phyloP scores from a whole-genome alignment of 148 eudicot genomes.

The Nepenthes mirabilis region DNA sequence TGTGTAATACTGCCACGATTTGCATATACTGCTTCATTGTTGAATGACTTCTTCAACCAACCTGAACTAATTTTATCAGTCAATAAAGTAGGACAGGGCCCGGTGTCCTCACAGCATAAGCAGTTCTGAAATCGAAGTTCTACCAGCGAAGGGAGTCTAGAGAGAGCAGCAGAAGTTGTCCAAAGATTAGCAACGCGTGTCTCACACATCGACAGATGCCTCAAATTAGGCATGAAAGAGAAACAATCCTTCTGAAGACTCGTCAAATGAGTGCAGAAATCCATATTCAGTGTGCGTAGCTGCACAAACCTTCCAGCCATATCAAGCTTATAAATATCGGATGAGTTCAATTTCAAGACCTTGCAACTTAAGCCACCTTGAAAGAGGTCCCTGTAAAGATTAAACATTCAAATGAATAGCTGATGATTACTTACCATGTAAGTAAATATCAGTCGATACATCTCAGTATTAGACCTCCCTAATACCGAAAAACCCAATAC shows the following conservation, averaged over 20 bases:
- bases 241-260: slow-evolving; percentile 45
- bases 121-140: slow-evolving; percentile 69
- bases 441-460: not conserved
- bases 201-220: slow-evolving; percentile 53
- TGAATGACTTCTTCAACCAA: not conserved
- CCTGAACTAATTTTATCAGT: slow-evolving; percentile 6
- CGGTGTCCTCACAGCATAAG: slow-evolving; percentile 44
- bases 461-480: too few species aligned
- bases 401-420: not conserved
- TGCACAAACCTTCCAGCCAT: slow-evolving; percentile 36
- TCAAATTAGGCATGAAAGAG: slow-evolving; percentile 49
- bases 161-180: slow-evolving; percentile 43
- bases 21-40: slow-evolving; percentile 2
- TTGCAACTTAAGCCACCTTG: slow-evolving; percentile 36
- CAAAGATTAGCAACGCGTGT: slow-evolving; percentile 48
- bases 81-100: slow-evolving; percentile 33
- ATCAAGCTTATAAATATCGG: slow-evolving; percentile 35
- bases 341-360: slow-evolving; percentile 36
- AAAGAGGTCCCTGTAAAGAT: slow-evolving; percentile 33
- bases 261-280: slow-evolving; percentile 53
- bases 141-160: slow-evolving; percentile 40
- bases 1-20: slow-evolving; percentile 1
- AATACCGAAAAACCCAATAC: too few species aligned
- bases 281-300: slow-evolving; percentile 48
- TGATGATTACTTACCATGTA: not conserved